Base-by-base conservation (phyloP, 768 basidiomycete species). In the Jaapia argillacea region DNA sequence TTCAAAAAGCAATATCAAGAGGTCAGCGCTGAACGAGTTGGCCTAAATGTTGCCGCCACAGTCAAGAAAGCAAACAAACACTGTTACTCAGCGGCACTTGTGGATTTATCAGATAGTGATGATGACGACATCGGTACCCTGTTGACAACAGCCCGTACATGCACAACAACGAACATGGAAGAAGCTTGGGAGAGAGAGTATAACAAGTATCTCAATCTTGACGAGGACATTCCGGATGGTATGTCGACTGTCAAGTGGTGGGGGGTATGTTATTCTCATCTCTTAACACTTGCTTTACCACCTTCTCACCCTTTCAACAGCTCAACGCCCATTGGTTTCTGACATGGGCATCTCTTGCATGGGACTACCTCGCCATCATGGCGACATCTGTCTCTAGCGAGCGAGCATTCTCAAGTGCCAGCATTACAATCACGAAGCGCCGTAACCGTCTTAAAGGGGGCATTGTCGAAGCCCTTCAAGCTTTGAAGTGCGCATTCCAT, bases 311-410 rank as follows among this genome's bases (percentile, higher is more conserved):
- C n/a, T n/a, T n/a, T n/a, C n/a, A n/a, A 2, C 24, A 58, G 56
- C 14, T 48, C 10, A 54, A 55, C 40, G 37, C 43, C 0, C 16
- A 24, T n/a, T 47, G 42, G 7, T 56, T 52, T 43, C 55, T 55
- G 3, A 51, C 54, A 12, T 61, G 60, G 60, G 53, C 45, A 12
- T 50, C 54, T 18, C 50, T 62, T 22, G 58, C 55, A 1, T 28
- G 49, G 3, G 60, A 60, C 38, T 58, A 55, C 35, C 50, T 58
- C 3, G 46, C 60, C 7, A 53, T 60, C 35, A 58, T 58, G 57
- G 53, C 51, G 10, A 46, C 52, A 6, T 55, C 52, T 2, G 56
- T 57, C 6, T 54, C 51, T 6, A 51, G 50, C 33, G 54, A 57
- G 39, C 54, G 49, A 10, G 52, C 52, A 3, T 56, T 56, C 45